Evolutionary conservation across 2,329 filamentous ascomycete genomes (phyloP).

Genomic region (Huntiella omanensis): DNA sequence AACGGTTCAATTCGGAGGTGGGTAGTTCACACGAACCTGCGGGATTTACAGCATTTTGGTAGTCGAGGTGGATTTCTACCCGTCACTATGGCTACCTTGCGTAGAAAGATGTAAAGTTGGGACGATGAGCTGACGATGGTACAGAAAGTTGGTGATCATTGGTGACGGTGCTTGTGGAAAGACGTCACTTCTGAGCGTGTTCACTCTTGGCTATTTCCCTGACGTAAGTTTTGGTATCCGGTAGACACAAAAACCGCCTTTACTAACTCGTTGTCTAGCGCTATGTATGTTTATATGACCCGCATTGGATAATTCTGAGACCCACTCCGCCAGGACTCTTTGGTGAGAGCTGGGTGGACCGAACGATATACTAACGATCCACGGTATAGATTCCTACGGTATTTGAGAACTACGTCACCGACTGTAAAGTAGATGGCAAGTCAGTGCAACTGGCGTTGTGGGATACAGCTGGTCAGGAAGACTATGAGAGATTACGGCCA

Average conservation of each 20-base stretch:
- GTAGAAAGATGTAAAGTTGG: no score
- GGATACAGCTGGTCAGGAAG: slow-evolving; percentile 99
- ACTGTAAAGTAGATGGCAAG: slow-evolving; percentile 94
- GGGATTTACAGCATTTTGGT: no score
- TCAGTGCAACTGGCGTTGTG: slow-evolving; percentile 95
- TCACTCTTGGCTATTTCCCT: slow-evolving; percentile 93
- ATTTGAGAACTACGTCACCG: slow-evolving; percentile 98
- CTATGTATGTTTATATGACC: slow-evolving; percentile 29
- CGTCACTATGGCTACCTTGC: no score
- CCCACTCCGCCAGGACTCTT: not conserved
- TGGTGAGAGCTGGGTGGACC: not conserved
- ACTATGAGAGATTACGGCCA: slow-evolving; percentile 88
- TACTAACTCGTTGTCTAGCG: slow-evolving; percentile 23
- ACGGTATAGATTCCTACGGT: slow-evolving; percentile 70
- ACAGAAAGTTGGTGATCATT: slow-evolving; percentile 88
- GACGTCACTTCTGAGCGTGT: slow-evolving; percentile 91
- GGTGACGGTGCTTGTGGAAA: slow-evolving; percentile 96
- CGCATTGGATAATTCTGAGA: not conserved
- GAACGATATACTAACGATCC: not conserved
- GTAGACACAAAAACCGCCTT: not conserved
- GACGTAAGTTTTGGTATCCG: slow-evolving; percentile 46
- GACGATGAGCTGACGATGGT: no score
- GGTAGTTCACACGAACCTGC: no score
- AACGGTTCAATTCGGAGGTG: no score
- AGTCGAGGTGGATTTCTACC: no score